Evolutionary conservation across 1,284 basidiomycete species (phyloP).

Genomic region (Rugosomyces carneus): DNA sequence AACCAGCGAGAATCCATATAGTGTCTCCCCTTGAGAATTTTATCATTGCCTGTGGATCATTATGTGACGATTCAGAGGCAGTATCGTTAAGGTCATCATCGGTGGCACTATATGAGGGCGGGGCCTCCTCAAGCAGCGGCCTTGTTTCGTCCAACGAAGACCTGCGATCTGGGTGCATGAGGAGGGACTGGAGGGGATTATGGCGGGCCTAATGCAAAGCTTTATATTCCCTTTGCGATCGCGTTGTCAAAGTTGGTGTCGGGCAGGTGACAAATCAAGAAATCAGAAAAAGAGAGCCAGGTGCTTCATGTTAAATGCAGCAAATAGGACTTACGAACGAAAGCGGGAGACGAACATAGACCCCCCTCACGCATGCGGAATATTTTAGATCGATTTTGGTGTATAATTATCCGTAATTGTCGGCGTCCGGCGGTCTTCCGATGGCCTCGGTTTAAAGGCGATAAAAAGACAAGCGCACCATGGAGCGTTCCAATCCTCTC

Average conservation of each 20-base stretch:
- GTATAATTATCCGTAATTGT: constrained; percentile 38
- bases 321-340: constrained; percentile 9
- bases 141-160: constrained; percentile 35
- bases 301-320: constrained; percentile 16
- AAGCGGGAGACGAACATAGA: constrained; percentile 22
- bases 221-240: constrained; percentile 24
- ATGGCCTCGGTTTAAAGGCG: constrained; percentile 24
- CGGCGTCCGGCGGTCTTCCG: constrained; percentile 35
- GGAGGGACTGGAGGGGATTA: constrained; percentile 23
- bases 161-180: constrained; percentile 37
- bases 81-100: constrained; percentile 35
- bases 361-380: constrained; percentile 19
- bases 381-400: constrained; percentile 18
- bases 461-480: not conserved
- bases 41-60: constrained; percentile 30
- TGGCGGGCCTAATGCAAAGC: constrained; percentile 21
- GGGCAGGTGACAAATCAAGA: constrained; percentile 25
- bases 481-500: too few species aligned
- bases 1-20: constrained; percentile 63
- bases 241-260: constrained; percentile 23
- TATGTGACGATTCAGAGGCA: constrained; percentile 21
- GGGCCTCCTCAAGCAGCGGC: constrained; percentile 37
- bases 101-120: constrained; percentile 38
- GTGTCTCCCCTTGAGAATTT: constrained; percentile 47
- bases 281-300: constrained; percentile 16